phyloP scores from a whole-genome alignment of 345 rosid species.

The Psidium guajava region DNA sequence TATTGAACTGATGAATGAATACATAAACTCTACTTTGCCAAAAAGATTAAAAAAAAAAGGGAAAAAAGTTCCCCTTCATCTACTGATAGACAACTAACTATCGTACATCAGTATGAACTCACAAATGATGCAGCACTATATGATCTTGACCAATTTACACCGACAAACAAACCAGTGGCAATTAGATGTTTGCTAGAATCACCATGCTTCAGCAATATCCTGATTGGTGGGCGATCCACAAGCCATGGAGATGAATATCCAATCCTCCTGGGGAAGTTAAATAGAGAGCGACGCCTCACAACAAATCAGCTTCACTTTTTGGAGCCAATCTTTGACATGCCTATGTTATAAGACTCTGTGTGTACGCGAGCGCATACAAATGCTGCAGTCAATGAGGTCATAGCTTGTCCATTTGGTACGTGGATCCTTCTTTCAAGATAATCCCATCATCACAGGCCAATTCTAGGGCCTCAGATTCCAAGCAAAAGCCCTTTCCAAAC shows the following conservation, averaged over 20 bases:
- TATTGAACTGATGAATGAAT: background rate
- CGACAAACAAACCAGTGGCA: background rate
- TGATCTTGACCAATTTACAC: background rate
- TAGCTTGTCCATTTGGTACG: slow-evolving; percentile 7
- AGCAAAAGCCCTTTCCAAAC: slow-evolving; percentile 68
- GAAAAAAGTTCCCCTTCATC: background rate
- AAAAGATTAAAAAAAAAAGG: background rate
- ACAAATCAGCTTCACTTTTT: background rate
- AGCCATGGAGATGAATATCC: background rate
- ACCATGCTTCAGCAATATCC: background rate
- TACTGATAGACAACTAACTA: background rate
- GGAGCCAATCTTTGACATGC: background rate
- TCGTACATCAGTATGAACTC: background rate
- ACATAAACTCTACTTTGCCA: background rate
- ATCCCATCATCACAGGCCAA: slow-evolving; percentile 63
- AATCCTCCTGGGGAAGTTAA: background rate
- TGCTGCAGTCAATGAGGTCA: background rate
- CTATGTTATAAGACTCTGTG: background rate
- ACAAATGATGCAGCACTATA: background rate
- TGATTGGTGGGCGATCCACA: background rate
- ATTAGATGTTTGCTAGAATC: background rate
- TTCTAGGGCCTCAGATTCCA: slow-evolving; percentile 57
- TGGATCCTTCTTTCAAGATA: slow-evolving; percentile 42
- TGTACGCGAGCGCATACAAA: background rate
- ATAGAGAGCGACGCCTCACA: background rate